Conservation (phyloP, 75 land plant genomes). For the Selaginella moellendorffii region DNA sequence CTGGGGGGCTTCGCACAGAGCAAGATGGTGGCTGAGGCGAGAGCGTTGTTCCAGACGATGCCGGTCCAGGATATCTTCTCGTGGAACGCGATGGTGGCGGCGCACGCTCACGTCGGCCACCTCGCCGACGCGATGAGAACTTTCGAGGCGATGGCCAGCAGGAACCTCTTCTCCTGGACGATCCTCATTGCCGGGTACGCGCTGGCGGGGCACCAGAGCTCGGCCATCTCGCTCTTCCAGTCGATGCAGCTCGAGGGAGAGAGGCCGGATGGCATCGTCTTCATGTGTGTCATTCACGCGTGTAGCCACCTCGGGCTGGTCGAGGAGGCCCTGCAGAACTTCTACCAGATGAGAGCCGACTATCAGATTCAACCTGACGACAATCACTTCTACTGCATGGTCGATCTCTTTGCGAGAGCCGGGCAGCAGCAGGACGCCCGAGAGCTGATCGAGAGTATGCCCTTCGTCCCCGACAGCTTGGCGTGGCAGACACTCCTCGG, state of each 20-base stretch:
- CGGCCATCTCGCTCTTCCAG: not conserved
- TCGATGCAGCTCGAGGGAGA: not conserved
- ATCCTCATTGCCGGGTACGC: not conserved
- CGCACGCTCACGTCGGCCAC: not conserved
- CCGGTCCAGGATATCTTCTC: not conserved
- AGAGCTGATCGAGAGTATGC: not conserved
- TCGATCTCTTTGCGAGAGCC: slow-evolving; percentile 2
- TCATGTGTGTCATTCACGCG: not conserved
- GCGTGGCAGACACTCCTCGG: not conserved
- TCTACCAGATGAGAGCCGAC: not conserved
- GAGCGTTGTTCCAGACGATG: not conserved
- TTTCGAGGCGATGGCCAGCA: not conserved
- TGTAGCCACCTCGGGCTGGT: not conserved
- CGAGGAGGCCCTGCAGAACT: not conserved
- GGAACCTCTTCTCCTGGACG: not conserved
- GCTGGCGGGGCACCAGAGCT: not conserved
- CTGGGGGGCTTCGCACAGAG: not conserved
- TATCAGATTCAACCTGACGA: not conserved
- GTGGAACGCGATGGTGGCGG: not conserved
- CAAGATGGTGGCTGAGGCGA: not conserved
- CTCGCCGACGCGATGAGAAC: not conserved
- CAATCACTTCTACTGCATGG: slow-evolving; percentile 1
- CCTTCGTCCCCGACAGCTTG: not conserved
- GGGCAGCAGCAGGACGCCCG: not conserved
- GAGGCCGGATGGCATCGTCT: not conserved